Percentiles rank a stretch among this genome's conserved stretches.
phyloP scores from a whole-genome alignment of 805 yeast species.

The Saccharomycopsis malanga region DNA sequence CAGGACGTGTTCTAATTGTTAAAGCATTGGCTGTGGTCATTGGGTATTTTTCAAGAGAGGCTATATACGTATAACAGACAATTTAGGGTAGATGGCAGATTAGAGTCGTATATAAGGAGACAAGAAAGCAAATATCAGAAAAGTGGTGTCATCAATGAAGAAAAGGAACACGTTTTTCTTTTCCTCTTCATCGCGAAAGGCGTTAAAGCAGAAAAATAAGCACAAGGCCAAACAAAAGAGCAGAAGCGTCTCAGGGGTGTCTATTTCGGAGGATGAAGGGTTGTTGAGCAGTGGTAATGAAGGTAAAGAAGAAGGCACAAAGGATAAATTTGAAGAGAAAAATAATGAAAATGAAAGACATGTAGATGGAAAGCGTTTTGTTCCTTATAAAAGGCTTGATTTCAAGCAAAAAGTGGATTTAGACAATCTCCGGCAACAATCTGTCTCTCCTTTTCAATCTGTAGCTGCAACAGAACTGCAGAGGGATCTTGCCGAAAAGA shows the following conservation, averaged over 20 bases:
- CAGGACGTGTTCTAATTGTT: no score
- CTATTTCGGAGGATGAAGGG: not conserved
- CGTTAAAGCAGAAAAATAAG: slow-evolving; percentile 4
- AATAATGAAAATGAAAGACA: not conserved
- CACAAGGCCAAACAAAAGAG: slow-evolving; percentile 4
- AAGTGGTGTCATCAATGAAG: slow-evolving; percentile 10
- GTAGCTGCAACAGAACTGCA: not conserved
- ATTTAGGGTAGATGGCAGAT: no score
- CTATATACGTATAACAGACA: no score
- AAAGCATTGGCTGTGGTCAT: no score
- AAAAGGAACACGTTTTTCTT: slow-evolving; percentile 6
- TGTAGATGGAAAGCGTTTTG: not conserved
- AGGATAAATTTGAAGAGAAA: not conserved
- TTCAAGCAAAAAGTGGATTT: slow-evolving; percentile 11
- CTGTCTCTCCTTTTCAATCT: slow-evolving; percentile 17
- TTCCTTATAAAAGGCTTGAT: slow-evolving; percentile 2
- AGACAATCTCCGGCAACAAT: slow-evolving; percentile 11
- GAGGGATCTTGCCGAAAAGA: not conserved
- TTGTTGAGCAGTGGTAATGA: not conserved
- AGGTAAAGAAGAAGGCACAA: not conserved
- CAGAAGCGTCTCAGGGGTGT: slow-evolving; percentile 1
- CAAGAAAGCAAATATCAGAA: no score
- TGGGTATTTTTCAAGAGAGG: no score
- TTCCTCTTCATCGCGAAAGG: slow-evolving; percentile 4
- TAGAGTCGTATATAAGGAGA: no score